Conservation (phyloP, 2,329 filamentous ascomycete species). For the Fusarium algeriense region DNA sequence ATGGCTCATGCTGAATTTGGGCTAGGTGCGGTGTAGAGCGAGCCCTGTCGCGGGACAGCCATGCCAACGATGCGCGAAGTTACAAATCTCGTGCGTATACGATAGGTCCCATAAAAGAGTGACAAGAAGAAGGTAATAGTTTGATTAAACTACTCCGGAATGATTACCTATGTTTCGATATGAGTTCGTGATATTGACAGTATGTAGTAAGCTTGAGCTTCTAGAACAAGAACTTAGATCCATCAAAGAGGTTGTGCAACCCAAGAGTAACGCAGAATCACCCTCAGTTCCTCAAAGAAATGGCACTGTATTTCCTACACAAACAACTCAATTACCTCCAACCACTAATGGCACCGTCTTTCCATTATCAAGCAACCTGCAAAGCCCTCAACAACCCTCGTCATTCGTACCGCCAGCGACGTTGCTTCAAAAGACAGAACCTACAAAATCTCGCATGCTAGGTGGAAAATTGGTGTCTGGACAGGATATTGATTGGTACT, state of each 20-base stretch:
- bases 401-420: constrained; percentile 10
- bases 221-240: constrained; percentile 66
- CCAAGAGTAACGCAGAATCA: constrained; percentile 33
- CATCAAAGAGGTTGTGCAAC: constrained; percentile 65
- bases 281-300: constrained; percentile 48
- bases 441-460: constrained; percentile 58
- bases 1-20: constrained; percentile 56
- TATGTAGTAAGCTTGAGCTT: constrained; percentile 65
- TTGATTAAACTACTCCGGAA: neutral
- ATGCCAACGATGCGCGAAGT: constrained; percentile 60
- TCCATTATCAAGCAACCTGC: constrained; percentile 18
- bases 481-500: constrained; percentile 68
- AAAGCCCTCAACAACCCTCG: constrained; percentile 7
- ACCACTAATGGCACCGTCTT: constrained; percentile 12
- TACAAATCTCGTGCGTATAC: constrained; percentile 58
- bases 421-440: constrained; percentile 42
- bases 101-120: constrained; percentile 62
- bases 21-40: constrained; percentile 60
- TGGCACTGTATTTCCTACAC: constrained; percentile 41
- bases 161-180: neutral
- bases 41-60: constrained; percentile 55
- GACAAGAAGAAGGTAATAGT: constrained; percentile 57
- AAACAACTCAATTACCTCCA: constrained; percentile 25
- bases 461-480: constrained; percentile 62
- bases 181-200: constrained; percentile 10